Percentiles rank a stretch among this genome's conserved stretches.
These are phyloP conservation scores for Yamadazyma spencermartinsiae DNA, from an alignment of 1,139 yeast species.

Conservation along the genomic window DNA sequence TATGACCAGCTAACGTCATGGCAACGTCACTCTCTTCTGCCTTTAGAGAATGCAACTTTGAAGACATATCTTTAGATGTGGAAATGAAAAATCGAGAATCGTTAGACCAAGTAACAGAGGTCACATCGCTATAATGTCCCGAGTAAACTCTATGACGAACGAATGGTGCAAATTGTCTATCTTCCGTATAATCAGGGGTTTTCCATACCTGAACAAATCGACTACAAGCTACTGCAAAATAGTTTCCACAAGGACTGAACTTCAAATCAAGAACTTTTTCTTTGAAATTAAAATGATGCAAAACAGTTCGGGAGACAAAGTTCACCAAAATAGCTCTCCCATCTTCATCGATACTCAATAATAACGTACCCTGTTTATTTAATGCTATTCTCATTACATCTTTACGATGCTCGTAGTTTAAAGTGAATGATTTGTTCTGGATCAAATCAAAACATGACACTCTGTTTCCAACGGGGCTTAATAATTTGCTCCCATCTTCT, in stretches of 20 bases:
- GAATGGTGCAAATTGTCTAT: constrained; percentile 93
- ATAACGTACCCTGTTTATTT: constrained; percentile 76
- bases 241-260: constrained; percentile 86
- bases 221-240: constrained; percentile 84
- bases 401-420: constrained; percentile 89
- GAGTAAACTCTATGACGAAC: constrained; percentile 87
- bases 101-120: constrained; percentile 80
- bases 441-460: constrained; percentile 86
- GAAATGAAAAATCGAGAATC: constrained; percentile 88
- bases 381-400: constrained; percentile 78
- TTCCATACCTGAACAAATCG: constrained; percentile 91
- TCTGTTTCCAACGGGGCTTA: constrained; percentile 94
- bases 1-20: constrained; percentile 87
- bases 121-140: constrained; percentile 87
- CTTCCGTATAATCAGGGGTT: constrained; percentile 74
- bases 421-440: constrained; percentile 84
- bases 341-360: constrained; percentile 85
- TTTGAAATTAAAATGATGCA: constrained; percentile 92
- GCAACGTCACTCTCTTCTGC: constrained; percentile 79
- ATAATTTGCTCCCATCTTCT: constrained; percentile 76
- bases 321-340: constrained; percentile 94
- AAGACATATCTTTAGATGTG: constrained; percentile 86
- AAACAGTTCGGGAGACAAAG: constrained; percentile 78
- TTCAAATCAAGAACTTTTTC: constrained; percentile 71
- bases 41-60: constrained; percentile 78